Conservation (phyloP, 805 yeast genomes). For the Candida methanosorbosa region DNA sequence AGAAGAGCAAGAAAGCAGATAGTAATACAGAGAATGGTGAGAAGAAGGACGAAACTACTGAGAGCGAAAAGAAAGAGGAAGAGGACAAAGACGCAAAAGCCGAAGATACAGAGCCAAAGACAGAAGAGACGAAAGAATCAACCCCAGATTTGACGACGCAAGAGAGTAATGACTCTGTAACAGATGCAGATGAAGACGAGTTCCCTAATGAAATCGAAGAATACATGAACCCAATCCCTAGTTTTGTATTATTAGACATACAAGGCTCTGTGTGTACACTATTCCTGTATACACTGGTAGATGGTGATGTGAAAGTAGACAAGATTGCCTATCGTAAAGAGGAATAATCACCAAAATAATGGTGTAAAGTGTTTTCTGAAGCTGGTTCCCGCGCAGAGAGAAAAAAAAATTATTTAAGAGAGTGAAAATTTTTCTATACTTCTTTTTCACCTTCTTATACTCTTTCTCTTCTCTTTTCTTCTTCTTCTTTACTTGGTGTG, state of each 20-base stretch:
- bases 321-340: slow-evolving; percentile 64
- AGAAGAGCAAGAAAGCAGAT: background rate
- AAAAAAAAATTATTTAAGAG: no score
- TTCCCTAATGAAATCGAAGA: slow-evolving; percentile 17
- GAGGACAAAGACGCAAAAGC: background rate
- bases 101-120: slow-evolving; percentile 6
- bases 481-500: no score
- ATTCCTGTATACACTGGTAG: slow-evolving; percentile 74
- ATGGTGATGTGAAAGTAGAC: slow-evolving; percentile 85
- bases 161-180: background rate
- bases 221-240: slow-evolving; percentile 48
- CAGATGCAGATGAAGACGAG: slow-evolving; percentile 9
- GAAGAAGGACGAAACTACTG: slow-evolving; percentile 2
- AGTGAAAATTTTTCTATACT: slow-evolving; percentile 1
- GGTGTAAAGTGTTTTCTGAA: no score
- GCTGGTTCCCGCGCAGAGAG: background rate
- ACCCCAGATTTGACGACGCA: background rate
- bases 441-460: background rate
- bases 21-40: slow-evolving; percentile 12
- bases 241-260: slow-evolving; percentile 85
- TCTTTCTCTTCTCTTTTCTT: background rate
- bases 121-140: background rate
- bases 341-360: no score
- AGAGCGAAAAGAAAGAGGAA: background rate
- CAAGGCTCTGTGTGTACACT: slow-evolving; percentile 70